Percentiles rank a stretch among this genome's conserved stretches.
These are phyloP conservation scores for Gastrolobium bilobum DNA, from an alignment of 306 rosid species.

Conservation along the genomic window DNA sequence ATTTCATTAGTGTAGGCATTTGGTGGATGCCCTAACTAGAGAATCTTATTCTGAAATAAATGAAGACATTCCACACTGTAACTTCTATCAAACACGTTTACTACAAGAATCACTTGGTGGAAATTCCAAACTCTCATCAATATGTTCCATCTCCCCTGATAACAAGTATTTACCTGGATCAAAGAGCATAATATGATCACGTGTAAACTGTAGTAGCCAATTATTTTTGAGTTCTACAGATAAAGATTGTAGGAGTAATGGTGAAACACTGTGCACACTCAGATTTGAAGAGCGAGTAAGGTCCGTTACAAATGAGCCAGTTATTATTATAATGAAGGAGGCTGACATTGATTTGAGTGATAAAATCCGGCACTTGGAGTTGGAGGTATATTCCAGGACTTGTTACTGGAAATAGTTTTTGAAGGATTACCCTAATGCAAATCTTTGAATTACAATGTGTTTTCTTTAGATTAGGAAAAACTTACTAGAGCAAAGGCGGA, in stretches of 20 bases:
- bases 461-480: conserved; percentile 73
- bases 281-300: conserved; percentile 81
- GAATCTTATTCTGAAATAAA: conserved; percentile 55
- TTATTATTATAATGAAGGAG: conserved; percentile 80
- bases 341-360: conserved; percentile 79
- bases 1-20: conserved; percentile 67
- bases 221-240: conserved; percentile 20
- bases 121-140: conserved; percentile 81
- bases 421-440: conserved; percentile 36
- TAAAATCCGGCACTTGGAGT: conserved; percentile 79
- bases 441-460: conserved; percentile 39
- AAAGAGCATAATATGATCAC: conserved; percentile 13
- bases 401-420: conserved; percentile 38
- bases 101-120: conserved; percentile 81
- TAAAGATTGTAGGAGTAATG: conserved; percentile 62
- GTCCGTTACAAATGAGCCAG: conserved; percentile 78
- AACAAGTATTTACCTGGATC: conserved; percentile 62
- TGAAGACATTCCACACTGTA: conserved; percentile 56
- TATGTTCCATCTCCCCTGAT: conserved; percentile 78
- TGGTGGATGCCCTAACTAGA: conserved; percentile 68
- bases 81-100: conserved; percentile 75
- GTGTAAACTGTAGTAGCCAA: conserved; percentile 12
- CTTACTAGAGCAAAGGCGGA: conserved; percentile 80
- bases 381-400: conserved; percentile 70
- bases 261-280: conserved; percentile 76